These are phyloP conservation scores for Aegilops longissima DNA, from an alignment of 176 grass and related monocot species.

Conservation along the genomic window DNA sequence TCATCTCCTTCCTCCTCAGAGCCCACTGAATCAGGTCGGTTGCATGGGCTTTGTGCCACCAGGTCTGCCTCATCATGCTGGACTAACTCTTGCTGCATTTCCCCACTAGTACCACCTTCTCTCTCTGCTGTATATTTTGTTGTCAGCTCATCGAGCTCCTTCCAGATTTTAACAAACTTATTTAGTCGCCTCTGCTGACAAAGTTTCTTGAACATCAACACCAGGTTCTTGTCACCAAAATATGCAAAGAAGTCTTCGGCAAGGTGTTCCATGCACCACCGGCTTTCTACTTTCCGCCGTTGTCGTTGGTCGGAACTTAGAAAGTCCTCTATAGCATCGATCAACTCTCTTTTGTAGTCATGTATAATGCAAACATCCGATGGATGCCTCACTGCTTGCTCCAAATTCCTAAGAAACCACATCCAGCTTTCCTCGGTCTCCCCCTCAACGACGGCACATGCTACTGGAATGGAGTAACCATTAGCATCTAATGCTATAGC, in stretches of 20 bases:
- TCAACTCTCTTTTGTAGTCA: conserved; percentile 20
- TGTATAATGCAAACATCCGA: conserved; percentile 23
- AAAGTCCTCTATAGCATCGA: not conserved
- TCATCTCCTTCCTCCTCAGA: not conserved
- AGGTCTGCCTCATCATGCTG: no score
- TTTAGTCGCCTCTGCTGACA: conserved; percentile 11
- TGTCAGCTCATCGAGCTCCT: conserved; percentile 28
- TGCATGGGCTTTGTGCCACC: not conserved
- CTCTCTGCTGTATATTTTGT: not conserved
- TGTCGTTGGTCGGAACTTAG: not conserved
- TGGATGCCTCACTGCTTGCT: not conserved
- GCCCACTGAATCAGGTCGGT: no score
- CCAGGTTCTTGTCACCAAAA: conserved; percentile 23
- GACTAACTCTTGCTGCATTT: no score
- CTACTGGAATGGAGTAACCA: conserved; percentile 24
- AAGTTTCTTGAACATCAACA: conserved; percentile 17
- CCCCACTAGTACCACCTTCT: not conserved
- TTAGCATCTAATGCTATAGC: conserved; percentile 33
- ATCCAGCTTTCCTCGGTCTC: conserved; percentile 27
- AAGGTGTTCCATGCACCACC: conserved; percentile 25
- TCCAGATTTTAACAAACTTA: conserved; percentile 32
- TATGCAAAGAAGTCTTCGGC: conserved; percentile 18
- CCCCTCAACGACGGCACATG: conserved; percentile 20
- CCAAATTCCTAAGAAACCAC: conserved; percentile 28
- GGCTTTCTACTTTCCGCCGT: not conserved